Conservation (phyloP, 176 grass and related monocot genomes). For the Carex myosuroides region DNA sequence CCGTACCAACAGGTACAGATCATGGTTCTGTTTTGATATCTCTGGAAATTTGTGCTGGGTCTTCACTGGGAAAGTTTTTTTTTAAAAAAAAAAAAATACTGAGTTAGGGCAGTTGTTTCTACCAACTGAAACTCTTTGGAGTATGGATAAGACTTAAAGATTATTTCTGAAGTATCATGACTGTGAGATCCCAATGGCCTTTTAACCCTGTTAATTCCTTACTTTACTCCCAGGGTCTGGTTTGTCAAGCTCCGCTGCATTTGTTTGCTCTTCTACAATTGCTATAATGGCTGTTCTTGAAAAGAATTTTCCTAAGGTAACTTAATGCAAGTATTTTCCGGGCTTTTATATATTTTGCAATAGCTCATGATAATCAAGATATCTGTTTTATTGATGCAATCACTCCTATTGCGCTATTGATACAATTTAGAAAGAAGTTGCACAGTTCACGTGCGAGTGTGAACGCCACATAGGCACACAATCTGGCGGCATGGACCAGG, state of each 20-base stretch:
- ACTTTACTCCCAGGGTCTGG: slow-evolving; percentile 52
- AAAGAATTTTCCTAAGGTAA: slow-evolving; percentile 85
- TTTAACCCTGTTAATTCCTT: slow-evolving; percentile 1
- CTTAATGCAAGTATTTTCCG: background rate
- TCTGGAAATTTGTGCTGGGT: background rate
- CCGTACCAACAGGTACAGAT: slow-evolving; percentile 69
- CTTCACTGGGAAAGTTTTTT: background rate
- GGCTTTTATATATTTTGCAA: background rate
- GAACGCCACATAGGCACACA: slow-evolving; percentile 89
- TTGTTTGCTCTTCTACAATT: slow-evolving; percentile 97
- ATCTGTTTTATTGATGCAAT: background rate
- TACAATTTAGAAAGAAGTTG: slow-evolving; percentile 91
- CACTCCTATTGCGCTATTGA: slow-evolving; percentile 1
- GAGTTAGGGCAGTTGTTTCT: background rate
- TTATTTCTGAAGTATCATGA: background rate
- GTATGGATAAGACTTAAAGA: background rate
- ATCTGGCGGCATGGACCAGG: slow-evolving; percentile 99
- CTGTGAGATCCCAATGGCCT: background rate
- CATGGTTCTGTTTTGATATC: background rate
- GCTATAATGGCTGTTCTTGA: slow-evolving; percentile 79
- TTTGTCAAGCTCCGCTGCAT: slow-evolving; percentile 89
- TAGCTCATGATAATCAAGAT: background rate
- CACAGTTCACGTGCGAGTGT: slow-evolving; percentile 85
- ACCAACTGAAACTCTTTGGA: background rate
- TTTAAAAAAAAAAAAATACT: background rate